These are phyloP conservation scores for Beta lomatogona DNA, from an alignment of 179 eudicot genomes.

Conservation along the genomic window DNA sequence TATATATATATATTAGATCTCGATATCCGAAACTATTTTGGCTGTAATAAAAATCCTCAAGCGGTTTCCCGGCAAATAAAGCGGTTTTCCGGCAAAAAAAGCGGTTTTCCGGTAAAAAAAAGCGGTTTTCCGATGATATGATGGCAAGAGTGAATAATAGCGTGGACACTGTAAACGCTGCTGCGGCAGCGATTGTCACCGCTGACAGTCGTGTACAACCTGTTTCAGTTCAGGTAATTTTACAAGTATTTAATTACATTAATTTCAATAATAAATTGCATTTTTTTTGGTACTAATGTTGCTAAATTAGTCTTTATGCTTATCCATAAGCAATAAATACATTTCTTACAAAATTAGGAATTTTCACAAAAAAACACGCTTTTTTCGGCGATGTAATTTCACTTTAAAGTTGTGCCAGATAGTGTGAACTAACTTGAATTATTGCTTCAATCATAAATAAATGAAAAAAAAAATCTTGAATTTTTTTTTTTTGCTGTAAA, in stretches of 20 bases:
- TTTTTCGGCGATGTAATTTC: too few species aligned
- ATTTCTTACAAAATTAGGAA: not conserved
- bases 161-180: slow-evolving; percentile 52
- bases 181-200: slow-evolving; percentile 54
- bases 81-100: slow-evolving; percentile 15
- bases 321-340: not conserved
- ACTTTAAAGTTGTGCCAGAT: too few species aligned
- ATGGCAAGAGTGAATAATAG: slow-evolving; percentile 35
- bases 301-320: too few species aligned
- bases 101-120: slow-evolving; percentile 10
- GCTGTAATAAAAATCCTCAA: not conserved
- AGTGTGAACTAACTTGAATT: not conserved
- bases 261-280: not conserved
- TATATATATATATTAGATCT: slow-evolving; percentile 13
- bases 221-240: slow-evolving; percentile 41
- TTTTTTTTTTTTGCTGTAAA: not conserved
- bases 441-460: not conserved
- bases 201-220: slow-evolving; percentile 54
- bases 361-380: not conserved
- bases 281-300: not conserved
- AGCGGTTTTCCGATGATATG: slow-evolving; percentile 32
- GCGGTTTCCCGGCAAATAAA: not conserved
- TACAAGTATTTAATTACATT: not conserved
- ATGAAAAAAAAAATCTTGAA: not conserved
- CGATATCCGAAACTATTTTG: not conserved